Base-by-base conservation (phyloP, 2,329 filamentous ascomycete species). In the Claviceps maximensis region DNA sequence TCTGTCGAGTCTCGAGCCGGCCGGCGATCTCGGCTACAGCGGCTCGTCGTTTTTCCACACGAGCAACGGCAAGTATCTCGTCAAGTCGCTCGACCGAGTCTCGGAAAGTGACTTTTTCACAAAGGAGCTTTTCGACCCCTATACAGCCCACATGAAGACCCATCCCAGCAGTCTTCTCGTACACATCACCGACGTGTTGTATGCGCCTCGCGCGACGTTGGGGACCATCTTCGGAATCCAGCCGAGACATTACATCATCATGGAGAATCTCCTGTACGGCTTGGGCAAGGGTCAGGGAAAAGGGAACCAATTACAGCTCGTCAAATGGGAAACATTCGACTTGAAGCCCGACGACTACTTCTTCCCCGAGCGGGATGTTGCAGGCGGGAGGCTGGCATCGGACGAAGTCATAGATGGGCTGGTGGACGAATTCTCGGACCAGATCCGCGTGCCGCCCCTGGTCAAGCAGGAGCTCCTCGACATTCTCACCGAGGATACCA, bases 41-140 rank as follows among this genome's bases (percentile, higher is more conserved):
- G 86, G 86, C 49, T 87, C 84, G 68, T 86, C 84, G 0, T 89
- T 89, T 67, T 87, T 86, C 66, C 76, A 74, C 4, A 88, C 85
- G 0, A 41, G 71, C 3, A 78, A 89, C 59, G 73, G 72, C n/a
- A 79, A 78, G 57, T 88, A 79, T 61, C 74, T 89, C 9, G 73
- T 89, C 62, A 89, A 89, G 62, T 85, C 82, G 1, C 69, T 89
- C 1, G 84, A 85, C 0, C 75, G 84, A 1, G 72, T 75, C 33
- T 87, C 86, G 57, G 86, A 89, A 61, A 76, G 87, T 62, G 73
- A 76, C 1, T 88, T 87, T 68, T 87, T 88, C 68, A 74, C 77
- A 19, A 68, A 80, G 23, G 82, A 86, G 49, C 70, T 88, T 21
- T 68, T 87, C n/a, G 69, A 74, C 0, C 78, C 80, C 0, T 89